Conservation (phyloP, 2,329 filamentous ascomycete genomes). For the Calonectria naviculata region DNA sequence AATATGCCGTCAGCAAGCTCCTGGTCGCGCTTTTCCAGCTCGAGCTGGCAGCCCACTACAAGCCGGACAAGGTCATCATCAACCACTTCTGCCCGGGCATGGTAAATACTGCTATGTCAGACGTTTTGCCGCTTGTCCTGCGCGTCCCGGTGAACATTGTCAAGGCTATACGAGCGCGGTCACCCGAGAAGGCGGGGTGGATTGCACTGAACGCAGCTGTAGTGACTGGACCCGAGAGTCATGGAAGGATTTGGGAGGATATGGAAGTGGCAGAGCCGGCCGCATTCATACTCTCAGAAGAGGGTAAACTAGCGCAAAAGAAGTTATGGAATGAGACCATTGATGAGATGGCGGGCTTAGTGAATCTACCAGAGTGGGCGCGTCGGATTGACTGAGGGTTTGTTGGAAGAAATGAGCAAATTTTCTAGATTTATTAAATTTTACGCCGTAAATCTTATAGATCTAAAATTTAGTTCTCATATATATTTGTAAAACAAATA, state of each 20-base stretch:
- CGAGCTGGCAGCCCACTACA: conserved; percentile 23
- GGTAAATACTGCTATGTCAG: conserved; percentile 20
- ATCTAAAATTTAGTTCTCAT: too few species aligned
- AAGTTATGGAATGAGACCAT: conserved; percentile 16
- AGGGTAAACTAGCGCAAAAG: not conserved
- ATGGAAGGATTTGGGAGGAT: conserved; percentile 28
- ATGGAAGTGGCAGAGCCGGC: not conserved
- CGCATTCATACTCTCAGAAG: not conserved
- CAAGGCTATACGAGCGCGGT: conserved; percentile 9
- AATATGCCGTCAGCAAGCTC: conserved; percentile 29
- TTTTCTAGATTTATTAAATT: too few species aligned
- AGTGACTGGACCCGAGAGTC: conserved; percentile 23
- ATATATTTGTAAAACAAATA: too few species aligned
- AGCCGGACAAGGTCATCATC: conserved; percentile 23
- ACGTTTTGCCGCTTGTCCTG: conserved; percentile 24
- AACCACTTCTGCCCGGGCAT: conserved; percentile 30
- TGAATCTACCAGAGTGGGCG: conserved; percentile 7
- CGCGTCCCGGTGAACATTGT: conserved; percentile 15
- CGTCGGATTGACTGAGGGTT: not conserved
- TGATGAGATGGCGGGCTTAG: conserved; percentile 14
- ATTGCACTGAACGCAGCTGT: conserved; percentile 31
- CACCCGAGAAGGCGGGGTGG: conserved; percentile 24
- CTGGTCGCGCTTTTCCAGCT: conserved; percentile 29
- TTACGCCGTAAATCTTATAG: too few species aligned
- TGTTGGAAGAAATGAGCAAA: too few species aligned